phyloP scores from a whole-genome alignment of 169 alveolate species.

The Plasmodium adleri region DNA sequence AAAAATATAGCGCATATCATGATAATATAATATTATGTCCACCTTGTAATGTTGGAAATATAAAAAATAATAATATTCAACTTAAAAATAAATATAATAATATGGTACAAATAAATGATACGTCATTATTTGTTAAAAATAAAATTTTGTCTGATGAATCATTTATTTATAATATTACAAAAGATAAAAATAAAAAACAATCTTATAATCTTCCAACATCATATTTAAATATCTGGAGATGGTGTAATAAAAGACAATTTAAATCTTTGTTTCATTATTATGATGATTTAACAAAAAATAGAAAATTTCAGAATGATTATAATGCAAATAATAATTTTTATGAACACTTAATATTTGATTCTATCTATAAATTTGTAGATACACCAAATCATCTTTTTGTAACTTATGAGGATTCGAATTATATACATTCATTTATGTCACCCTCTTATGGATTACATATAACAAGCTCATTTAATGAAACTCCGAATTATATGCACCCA shows the following conservation, averaged over 20 bases:
- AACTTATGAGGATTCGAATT: conserved; percentile 52
- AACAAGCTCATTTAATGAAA: conserved; percentile 52
- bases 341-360: conserved; percentile 25
- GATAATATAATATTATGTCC: conserved; percentile 64
- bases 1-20: conserved; percentile 54
- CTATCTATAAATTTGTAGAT: conserved; percentile 47
- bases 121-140: conserved; percentile 17
- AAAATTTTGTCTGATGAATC: conserved; percentile 68
- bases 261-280: conserved; percentile 65
- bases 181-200: conserved; percentile 25
- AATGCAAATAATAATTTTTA: conserved; percentile 5
- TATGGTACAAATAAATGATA: background rate
- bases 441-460: conserved; percentile 40
- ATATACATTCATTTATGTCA: conserved; percentile 33
- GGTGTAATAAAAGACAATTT: conserved; percentile 76
- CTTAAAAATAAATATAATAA: background rate
- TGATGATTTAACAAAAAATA: conserved; percentile 4
- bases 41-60: background rate
- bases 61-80: background rate
- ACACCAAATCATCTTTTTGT: conserved; percentile 58
- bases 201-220: conserved; percentile 39
- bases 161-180: conserved; percentile 49
- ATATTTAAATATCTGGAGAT: conserved; percentile 63
- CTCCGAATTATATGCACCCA: conserved; percentile 53
- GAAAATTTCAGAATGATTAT: background rate